These are phyloP conservation scores for Bocquillonia castaneifolia DNA, from an alignment of 441 rosid genomes.

Conservation along the genomic window DNA sequence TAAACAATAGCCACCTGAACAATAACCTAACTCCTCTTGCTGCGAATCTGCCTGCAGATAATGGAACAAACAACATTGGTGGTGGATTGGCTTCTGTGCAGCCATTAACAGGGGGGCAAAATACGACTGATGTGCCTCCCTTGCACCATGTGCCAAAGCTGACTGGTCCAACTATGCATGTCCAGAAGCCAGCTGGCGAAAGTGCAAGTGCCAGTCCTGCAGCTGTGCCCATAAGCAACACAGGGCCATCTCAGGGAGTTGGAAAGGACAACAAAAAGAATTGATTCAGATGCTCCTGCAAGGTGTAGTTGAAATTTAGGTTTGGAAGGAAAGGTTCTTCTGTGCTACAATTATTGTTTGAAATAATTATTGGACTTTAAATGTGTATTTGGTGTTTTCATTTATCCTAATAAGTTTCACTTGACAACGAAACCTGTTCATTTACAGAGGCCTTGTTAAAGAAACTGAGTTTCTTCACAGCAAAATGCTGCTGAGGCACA, in stretches of 20 bases:
- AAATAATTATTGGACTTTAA: conserved; percentile 5
- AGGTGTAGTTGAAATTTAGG: background rate
- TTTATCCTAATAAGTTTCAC: background rate
- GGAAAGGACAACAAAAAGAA: conserved; percentile 26
- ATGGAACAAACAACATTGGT: conserved; percentile 27
- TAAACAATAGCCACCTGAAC: conserved; percentile 32
- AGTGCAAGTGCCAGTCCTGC: no score
- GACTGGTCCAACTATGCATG: conserved; percentile 20
- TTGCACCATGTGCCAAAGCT: conserved; percentile 30
- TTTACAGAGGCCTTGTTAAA: background rate
- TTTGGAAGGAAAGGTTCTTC: background rate
- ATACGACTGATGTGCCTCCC: conserved; percentile 10
- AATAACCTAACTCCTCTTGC: conserved; percentile 30
- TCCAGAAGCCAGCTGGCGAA: no score
- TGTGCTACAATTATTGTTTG: background rate
- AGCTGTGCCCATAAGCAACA: conserved; percentile 32
- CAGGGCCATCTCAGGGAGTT: conserved; percentile 30
- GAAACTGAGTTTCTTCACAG: background rate
- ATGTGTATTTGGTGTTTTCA: background rate
- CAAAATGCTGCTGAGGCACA: background rate
- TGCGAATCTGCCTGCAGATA: conserved; percentile 33
- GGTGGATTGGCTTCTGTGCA: conserved; percentile 28
- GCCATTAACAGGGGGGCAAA: conserved; percentile 20
- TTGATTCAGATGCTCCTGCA: conserved; percentile 11
- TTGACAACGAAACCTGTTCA: background rate